Percentiles rank a stretch among this genome's conserved stretches.
Evolutionary conservation across 2,329 filamentous ascomycete genomes (phyloP).

Genomic region (Tolypocladium inflatum): DNA sequence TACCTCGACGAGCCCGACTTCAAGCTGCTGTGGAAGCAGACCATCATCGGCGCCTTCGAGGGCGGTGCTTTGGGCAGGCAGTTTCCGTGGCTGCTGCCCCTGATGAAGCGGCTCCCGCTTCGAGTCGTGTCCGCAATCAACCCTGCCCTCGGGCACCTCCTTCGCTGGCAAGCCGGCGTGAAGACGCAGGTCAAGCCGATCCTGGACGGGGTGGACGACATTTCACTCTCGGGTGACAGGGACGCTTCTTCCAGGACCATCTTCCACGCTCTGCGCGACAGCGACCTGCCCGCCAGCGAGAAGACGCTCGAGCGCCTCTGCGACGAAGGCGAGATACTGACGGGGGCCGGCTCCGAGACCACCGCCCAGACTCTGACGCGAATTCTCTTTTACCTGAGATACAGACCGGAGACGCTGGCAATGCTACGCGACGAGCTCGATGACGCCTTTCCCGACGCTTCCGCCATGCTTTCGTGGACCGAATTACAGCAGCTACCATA

Average conservation of each 20-base stretch:
- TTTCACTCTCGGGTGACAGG: not conserved
- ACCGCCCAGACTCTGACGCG: constrained; percentile 5
- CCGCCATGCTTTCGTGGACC: constrained; percentile 1
- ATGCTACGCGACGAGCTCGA: not conserved
- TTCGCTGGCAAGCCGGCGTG: constrained; percentile 6
- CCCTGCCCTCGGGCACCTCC: constrained; percentile 5
- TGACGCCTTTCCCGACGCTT: not conserved
- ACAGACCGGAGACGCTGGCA: not conserved
- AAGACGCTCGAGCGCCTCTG: constrained; percentile 9
- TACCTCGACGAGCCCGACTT: constrained; percentile 21
- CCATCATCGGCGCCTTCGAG: constrained; percentile 8
- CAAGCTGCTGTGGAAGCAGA: constrained; percentile 9
- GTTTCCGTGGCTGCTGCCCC: constrained; percentile 9
- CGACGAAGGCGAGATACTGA: constrained; percentile 9
- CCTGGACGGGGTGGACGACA: not conserved
- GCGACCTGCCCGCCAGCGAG: constrained; percentile 6
- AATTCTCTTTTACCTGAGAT: not conserved
- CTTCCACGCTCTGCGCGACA: constrained; percentile 5
- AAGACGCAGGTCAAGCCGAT: constrained; percentile 3
- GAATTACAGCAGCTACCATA: constrained; percentile 5
- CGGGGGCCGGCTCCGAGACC: constrained; percentile 13
- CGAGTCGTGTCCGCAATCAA: constrained; percentile 5
- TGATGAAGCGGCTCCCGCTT: constrained; percentile 8
- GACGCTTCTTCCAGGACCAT: not conserved
- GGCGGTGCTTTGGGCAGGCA: constrained; percentile 7